Percentiles rank a stretch among this genome's conserved stretches.
Evolutionary conservation across 140 eudicot species (phyloP).

Genomic region (Stevia rebaudiana): DNA sequence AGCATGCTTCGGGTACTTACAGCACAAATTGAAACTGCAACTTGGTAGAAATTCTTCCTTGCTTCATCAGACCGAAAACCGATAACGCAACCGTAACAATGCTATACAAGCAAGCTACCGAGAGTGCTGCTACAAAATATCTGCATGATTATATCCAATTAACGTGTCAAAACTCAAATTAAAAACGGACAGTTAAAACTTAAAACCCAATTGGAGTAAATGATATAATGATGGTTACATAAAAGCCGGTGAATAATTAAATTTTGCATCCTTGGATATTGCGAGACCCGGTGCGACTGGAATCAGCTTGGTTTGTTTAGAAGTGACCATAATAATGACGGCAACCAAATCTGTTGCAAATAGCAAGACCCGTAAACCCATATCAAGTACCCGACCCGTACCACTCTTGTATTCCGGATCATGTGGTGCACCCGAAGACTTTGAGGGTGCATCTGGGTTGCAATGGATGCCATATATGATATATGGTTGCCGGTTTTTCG

Average conservation of each 20-base stretch:
- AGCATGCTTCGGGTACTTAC: constrained; percentile 23
- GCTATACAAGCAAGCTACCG: constrained; percentile 63
- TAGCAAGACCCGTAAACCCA: constrained; percentile 18
- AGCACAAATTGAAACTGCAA: constrained; percentile 34
- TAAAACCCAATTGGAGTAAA: too few species aligned
- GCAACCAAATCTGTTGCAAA: constrained; percentile 23
- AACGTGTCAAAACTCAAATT: too few species aligned
- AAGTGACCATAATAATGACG: constrained; percentile 27
- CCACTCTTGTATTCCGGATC: background rate
- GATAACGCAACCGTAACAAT: constrained; percentile 40
- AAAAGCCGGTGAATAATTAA: constrained; percentile 23
- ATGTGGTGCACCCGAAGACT: too few species aligned
- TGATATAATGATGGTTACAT: constrained; percentile 15
- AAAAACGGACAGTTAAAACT: too few species aligned
- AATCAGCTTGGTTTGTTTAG: constrained; percentile 25
- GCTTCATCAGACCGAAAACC: constrained; percentile 32
- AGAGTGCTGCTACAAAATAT: constrained; percentile 58
- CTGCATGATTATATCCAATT: constrained; percentile 37
- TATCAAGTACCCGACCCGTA: constrained; percentile 15
- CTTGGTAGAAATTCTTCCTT: constrained; percentile 11
- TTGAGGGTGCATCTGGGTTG: too few species aligned
- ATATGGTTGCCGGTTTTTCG: background rate
- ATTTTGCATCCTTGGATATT: constrained; percentile 13
- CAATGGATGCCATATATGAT: constrained; percentile 18
- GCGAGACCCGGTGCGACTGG: constrained; percentile 18